These are phyloP conservation scores for Noccaea bulbosa DNA, from an alignment of 345 rosid species.

Conservation along the genomic window DNA sequence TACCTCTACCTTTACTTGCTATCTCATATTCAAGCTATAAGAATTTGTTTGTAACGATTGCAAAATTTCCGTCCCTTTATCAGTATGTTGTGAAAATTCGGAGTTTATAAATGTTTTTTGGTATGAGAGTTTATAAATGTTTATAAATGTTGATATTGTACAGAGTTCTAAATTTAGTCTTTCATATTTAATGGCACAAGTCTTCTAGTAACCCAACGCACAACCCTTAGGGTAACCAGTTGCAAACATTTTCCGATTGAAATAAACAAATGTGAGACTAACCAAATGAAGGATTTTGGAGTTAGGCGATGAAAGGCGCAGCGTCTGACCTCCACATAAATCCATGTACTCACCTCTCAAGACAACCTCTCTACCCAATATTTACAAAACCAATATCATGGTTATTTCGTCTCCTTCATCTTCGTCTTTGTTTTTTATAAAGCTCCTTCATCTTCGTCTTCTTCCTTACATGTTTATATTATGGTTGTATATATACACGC, in stretches of 20 bases:
- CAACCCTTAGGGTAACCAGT: background rate
- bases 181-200: background rate
- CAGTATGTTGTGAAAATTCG: background rate
- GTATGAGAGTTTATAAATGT: no score
- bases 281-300: constrained; percentile 39
- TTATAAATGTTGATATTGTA: background rate
- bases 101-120: background rate
- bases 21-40: constrained; percentile 8
- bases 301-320: constrained; percentile 26
- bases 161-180: background rate
- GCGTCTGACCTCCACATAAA: constrained; percentile 24
- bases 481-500: no score
- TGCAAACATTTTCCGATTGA: background rate
- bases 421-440: background rate
- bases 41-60: background rate
- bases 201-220: background rate
- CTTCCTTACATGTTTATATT: no score
- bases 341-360: constrained; percentile 29
- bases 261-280: constrained; percentile 15
- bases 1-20: background rate
- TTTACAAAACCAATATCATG: constrained; percentile 5
- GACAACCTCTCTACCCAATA: background rate
- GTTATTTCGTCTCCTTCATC: background rate
- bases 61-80: background rate
- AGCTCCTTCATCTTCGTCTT: no score